These are phyloP conservation scores for Circinella minor DNA, from an alignment of 371 early-diverging fungal species.

Conservation along the genomic window DNA sequence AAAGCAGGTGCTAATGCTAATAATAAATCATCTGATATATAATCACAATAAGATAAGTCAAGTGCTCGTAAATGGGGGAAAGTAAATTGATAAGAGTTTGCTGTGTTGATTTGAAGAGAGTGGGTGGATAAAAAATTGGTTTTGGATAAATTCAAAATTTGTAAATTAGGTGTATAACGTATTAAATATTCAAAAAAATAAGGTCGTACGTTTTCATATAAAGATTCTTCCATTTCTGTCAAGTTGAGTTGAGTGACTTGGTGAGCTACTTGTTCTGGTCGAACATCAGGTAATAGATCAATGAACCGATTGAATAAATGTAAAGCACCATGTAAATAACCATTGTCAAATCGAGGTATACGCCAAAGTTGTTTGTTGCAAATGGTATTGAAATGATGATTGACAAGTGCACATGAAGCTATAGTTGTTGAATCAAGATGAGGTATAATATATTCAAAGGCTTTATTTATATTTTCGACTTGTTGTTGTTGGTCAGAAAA, in stretches of 20 bases:
- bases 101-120: constrained; percentile 13
- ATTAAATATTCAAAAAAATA: constrained; percentile 30
- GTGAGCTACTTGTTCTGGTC: background rate
- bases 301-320: constrained; percentile 35
- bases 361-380: constrained; percentile 18
- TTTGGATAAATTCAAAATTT: constrained; percentile 23
- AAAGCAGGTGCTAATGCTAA: constrained; percentile 31
- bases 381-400: constrained; percentile 6
- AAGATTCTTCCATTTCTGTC: constrained; percentile 28
- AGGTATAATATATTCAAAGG: constrained; percentile 7
- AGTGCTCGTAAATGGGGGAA: constrained; percentile 23
- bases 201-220: constrained; percentile 35
- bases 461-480: background rate
- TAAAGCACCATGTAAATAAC: constrained; percentile 25
- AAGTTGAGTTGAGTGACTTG: constrained; percentile 27
- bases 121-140: constrained; percentile 21
- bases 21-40: constrained; percentile 34
- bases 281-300: constrained; percentile 21
- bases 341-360: constrained; percentile 19
- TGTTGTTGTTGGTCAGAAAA: background rate
- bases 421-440: constrained; percentile 1
- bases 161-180: constrained; percentile 19
- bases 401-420: constrained; percentile 13
- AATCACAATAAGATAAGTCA: constrained; percentile 34
- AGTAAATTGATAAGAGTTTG: constrained; percentile 11